Evolutionary conservation across 805 yeast genomes (phyloP), one percentile per base, ranked within the genome.

Genomic region (Wickerhamiella hasegawae): DNA sequence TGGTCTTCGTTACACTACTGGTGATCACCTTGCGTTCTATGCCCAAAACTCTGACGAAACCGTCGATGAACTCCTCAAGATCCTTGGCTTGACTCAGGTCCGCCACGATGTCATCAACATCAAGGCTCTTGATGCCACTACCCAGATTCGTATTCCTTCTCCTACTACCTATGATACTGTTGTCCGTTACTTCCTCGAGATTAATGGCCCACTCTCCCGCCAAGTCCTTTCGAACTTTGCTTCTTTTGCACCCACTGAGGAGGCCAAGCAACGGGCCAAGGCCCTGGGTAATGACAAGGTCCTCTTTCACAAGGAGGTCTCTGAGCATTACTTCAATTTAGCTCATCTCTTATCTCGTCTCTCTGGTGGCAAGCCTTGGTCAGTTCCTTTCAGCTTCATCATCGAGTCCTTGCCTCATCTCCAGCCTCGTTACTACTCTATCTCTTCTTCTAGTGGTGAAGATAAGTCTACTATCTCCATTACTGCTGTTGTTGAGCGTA

Each of bases 21-120:
- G 98, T 57, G 98, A 87, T 55, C 97, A 87, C 59, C 59, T 90
- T 42, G 97, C 94, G 12, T 63, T 90, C 38, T 82, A 95, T 92
- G 90, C 96, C 24, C 81, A 90, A 18, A 87, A 87, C 58, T 64
- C 93, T 2, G 65, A 76, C 50, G 82, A 75, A 53, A 72, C 79
- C 47, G 76, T 84, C 23, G 65, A 61, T n/a, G 62, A 65, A 29
- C 78, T 90, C 46, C 59, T 78, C 40, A 46, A 59, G 31, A 73
- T 79, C 4, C 71, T 87, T 36, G 76, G 70, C 23, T 64, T 85
- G 39, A 48, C 56, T 11, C 63, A 54, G 22, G 71, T 69, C 47
- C 62, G 64, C 39, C 65, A 72, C 33, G 51, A 54, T 3, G 77
- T 78, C 6, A 70, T 84, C 43, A 64, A 68, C 32, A 63, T 87